Evolutionary conservation across 495 filamentous ascomycete species (phyloP).

Genomic region (Neurospora sp.): DNA sequence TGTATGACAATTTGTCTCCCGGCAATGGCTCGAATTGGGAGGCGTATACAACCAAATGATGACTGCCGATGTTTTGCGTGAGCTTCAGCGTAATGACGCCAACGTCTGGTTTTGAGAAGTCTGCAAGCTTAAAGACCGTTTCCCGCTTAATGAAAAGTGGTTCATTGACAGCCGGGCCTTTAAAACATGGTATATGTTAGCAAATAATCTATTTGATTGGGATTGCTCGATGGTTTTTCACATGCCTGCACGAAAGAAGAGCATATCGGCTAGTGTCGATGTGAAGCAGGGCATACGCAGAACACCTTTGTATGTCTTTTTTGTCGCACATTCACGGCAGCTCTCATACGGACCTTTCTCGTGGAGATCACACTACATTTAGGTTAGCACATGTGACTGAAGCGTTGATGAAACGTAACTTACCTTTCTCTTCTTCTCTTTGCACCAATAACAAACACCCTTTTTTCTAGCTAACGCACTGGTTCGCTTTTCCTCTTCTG

Average conservation of each 20-base stretch:
- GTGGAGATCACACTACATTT: conserved; percentile 16
- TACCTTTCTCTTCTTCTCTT: conserved; percentile 19
- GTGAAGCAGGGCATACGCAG: conserved; percentile 18
- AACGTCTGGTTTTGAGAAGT: conserved; percentile 15
- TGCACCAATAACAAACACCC: conserved; percentile 19
- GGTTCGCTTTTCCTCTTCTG: conserved; percentile 14
- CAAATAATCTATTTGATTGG: neutral
- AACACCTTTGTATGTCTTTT: conserved; percentile 14
- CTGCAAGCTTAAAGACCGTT: conserved; percentile 5
- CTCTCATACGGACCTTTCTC: conserved; percentile 7
- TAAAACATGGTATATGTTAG: neutral
- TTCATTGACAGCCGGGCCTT: conserved; percentile 21
- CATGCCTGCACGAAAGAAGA: conserved; percentile 19
- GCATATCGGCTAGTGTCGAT: conserved; percentile 12
- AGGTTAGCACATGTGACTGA: neutral
- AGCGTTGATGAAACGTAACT: neutral
- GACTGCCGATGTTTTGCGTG: conserved; percentile 15
- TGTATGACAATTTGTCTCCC: conserved; percentile 16
- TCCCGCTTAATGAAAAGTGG: conserved; percentile 15
- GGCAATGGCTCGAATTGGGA: conserved; percentile 17
- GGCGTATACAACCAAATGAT: conserved; percentile 18
- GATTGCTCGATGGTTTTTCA: neutral
- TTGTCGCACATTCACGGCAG: conserved; percentile 12
- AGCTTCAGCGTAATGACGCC: conserved; percentile 11
- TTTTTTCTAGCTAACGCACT: conserved; percentile 11